Evolutionary conservation across 2,329 filamentous ascomycete genomes (phyloP).

Genomic region (Nannizziopsis barbatae): DNA sequence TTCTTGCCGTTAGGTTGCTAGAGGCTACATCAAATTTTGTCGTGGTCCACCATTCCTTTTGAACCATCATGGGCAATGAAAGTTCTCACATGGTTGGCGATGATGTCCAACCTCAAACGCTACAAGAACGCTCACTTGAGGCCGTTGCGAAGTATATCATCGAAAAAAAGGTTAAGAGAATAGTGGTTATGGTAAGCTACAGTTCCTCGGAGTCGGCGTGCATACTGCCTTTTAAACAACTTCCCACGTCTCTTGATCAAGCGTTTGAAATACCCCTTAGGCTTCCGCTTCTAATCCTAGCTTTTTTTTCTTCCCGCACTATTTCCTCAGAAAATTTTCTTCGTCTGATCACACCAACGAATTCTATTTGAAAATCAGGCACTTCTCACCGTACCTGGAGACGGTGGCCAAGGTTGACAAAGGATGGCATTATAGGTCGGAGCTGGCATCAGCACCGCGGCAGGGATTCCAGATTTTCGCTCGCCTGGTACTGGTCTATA

Average conservation of each 20-base stretch:
- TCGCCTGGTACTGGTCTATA: slow-evolving; percentile 90
- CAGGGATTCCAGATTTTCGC: slow-evolving; percentile 78
- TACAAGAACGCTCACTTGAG: slow-evolving; percentile 57
- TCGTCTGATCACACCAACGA: too few relatives aligned
- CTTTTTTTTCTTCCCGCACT: neutral
- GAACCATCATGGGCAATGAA: slow-evolving; percentile 66
- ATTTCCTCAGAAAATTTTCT: neutral
- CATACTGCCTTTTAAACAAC: neutral
- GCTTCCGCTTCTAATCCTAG: too few relatives aligned
- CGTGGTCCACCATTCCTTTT: neutral
- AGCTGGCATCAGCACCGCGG: slow-evolving; percentile 60
- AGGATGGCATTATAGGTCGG: slow-evolving; percentile 46
- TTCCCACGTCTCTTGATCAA: too few relatives aligned
- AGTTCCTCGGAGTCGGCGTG: neutral
- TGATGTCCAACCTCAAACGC: slow-evolving; percentile 50
- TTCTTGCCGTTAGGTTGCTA: too few relatives aligned
- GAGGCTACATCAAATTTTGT: too few relatives aligned
- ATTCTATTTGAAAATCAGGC: too few relatives aligned
- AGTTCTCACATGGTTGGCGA: slow-evolving; percentile 57
- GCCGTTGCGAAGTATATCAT: slow-evolving; percentile 73
- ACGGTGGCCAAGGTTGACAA: neutral
- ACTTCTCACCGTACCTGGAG: too few relatives aligned
- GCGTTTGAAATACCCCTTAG: too few relatives aligned
- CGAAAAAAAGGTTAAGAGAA: slow-evolving; percentile 52
- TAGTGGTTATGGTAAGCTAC: slow-evolving; percentile 62